Evolutionary conservation across 768 basidiomycete species (phyloP), one percentile per base, ranked within the genome.

Genomic region (Mycena floridula): DNA sequence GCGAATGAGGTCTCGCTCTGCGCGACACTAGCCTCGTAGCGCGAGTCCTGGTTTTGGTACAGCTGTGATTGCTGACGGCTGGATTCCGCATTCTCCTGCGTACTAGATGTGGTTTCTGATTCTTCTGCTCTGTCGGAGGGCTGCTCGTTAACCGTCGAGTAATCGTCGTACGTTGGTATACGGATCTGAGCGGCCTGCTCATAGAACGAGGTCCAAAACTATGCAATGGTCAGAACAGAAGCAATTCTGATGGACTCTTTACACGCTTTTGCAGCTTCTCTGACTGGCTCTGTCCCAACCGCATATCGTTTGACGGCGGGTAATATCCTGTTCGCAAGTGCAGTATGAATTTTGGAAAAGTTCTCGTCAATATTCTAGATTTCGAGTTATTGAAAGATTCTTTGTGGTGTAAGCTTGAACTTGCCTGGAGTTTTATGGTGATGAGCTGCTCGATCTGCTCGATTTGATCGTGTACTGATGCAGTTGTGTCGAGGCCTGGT

Each of bases 171-270:
- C 1, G 79, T 80, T 4, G 85, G 82, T 36, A 93, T 85, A 30
- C 83, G 80, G 23, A 92, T 85, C 54, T 90, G 84, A 3, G 95
- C 94, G 7, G 93, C 91, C 47, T 87, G 80, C 57, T 97, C 93
- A 58, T 93, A 97, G 72, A 99, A 98, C 0, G 89, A 85, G 4
- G 84, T 85, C 94, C 95, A 98, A 61, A 97, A 97, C 94, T 95
- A 54, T 0, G 21, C 4, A 37, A 9, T 16, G 13, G 13, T 36
- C 7, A 25, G 42, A 27, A 26, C 35, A 11, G 43, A 24, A 13
- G 8, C 7, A 20, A 25, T 1, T 11, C 15, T 24, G n/a, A 37
- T 22, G 21, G 38, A 32, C 16, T 45, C 23, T 27, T 7, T 0
- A 64, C 79, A 45, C 53, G 91, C 95, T 71, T 87, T 88, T 8